Base-by-base conservation (phyloP, 768 basidiomycete genomes). In the Rubroboletus satanas region DNA sequence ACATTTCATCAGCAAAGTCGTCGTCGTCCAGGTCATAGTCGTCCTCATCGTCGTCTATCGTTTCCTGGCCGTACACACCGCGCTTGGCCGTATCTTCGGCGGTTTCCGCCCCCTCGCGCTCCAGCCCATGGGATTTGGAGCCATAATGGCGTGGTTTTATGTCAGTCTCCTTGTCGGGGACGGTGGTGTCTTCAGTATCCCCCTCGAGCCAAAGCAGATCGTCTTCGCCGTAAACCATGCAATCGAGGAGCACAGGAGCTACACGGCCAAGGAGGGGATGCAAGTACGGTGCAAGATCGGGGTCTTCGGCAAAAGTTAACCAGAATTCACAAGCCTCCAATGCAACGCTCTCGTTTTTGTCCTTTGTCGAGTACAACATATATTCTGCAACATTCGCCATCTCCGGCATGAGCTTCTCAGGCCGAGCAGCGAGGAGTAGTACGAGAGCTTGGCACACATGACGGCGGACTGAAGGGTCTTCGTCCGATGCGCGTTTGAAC, bases 291-390 rank as follows among this genome's bases (percentile, higher is more conserved):
- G 85, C 85, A 23, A 98, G 79, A 47, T 93, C 92, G 37, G 85
- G 85, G 62, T 98, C 93, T 70, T 99, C 97, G 15, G 97, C 95
- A 66, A 99, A 98, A 1, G 95, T 97, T 57, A 99, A 79, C 97
- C 97, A 99, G 72, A 99, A 99, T 78, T 99, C 97, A 79, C 95
- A 97, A 23, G 97, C 97, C 75, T 99, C 97, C 46, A 99, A 79
- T 3, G 96, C 94, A 50, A 93, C 96, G 58, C 87, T 88, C 74
- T 98, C 95, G 70, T 98, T 93, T 74, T 90, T 90, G 77, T 98
- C 95, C 73, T 95, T 94, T 14, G 93, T 98, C 28, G 93, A 96
- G 75, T 94, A 98, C 37, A 98, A 80, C 93, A 99, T 98, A 73
- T 97, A 99, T 70, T 97, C 93, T 28, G 96, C 94, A 39, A 99